Conservation (phyloP, 257 asterid genomes). For the Ophiorrhiza pumila region DNA sequence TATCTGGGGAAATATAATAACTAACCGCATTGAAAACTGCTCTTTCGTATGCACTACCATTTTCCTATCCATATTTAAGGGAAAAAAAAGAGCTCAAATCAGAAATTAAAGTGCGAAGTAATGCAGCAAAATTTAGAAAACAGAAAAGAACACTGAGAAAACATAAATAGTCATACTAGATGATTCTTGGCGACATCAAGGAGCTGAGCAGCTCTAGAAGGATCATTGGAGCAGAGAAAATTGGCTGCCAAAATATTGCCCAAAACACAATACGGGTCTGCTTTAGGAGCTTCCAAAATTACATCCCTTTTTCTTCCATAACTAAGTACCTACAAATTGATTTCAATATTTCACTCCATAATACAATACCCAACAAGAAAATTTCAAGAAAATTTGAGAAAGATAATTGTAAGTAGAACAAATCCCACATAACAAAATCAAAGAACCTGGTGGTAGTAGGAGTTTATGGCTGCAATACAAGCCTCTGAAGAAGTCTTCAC, state of each 20-base stretch:
- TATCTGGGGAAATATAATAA: constrained; percentile 55
- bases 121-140: background rate
- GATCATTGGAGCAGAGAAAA: constrained; percentile 51
- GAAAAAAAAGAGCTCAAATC: background rate
- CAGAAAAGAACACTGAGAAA: constrained; percentile 3
- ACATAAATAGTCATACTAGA: constrained; percentile 40
- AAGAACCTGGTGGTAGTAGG: constrained; percentile 71
- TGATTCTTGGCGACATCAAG: constrained; percentile 65
- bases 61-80: constrained; percentile 43
- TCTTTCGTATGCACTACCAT: constrained; percentile 70
- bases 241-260: constrained; percentile 84
- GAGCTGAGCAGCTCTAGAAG: constrained; percentile 44
- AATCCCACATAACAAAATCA: background rate
- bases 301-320: constrained; percentile 80
- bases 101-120: background rate
- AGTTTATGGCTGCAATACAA: constrained; percentile 72
- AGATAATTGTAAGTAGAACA: background rate
- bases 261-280: constrained; percentile 82
- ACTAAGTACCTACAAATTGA: constrained; percentile 55
- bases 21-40: constrained; percentile 52
- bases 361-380: background rate
- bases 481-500: constrained; percentile 69
- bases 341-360: background rate
- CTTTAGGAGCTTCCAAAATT: constrained; percentile 79
- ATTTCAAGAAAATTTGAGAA: background rate